Conservation (phyloP, 2,329 filamentous ascomycete genomes). For the Periconia macrospinosa region DNA sequence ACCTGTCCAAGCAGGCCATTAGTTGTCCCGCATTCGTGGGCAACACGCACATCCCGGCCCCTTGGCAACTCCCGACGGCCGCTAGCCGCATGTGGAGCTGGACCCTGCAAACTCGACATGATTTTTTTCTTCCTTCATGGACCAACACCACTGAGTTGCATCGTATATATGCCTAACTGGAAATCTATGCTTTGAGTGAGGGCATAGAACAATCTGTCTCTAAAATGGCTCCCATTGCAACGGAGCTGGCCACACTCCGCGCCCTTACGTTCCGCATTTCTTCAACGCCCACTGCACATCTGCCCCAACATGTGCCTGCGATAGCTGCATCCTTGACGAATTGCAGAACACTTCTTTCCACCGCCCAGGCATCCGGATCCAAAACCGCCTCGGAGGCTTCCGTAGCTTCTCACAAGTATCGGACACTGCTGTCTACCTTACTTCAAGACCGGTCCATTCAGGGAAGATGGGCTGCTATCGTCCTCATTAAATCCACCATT, state of each 20-base stretch:
- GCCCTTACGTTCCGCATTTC: conserved; percentile 69
- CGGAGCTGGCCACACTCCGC: conserved; percentile 34
- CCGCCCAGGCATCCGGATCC: conserved; percentile 57
- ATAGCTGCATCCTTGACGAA: conserved; percentile 61
- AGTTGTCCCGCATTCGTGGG: not conserved
- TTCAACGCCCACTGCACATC: conserved; percentile 69
- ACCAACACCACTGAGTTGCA: not conserved
- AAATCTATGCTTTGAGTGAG: too few species aligned
- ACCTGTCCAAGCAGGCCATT: not conserved
- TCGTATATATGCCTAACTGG: not conserved
- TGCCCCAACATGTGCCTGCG: conserved; percentile 72
- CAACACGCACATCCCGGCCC: not conserved
- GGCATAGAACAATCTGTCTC: too few species aligned
- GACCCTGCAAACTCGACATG: not conserved
- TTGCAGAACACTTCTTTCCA: conserved; percentile 64
- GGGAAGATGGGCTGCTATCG: conserved; percentile 75
- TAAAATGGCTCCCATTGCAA: conserved; percentile 27
- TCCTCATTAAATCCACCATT: conserved; percentile 76
- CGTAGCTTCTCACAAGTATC: conserved; percentile 78
- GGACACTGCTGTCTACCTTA: conserved; percentile 74
- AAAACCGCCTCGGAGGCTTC: conserved; percentile 67
- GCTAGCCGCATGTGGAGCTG: not conserved
- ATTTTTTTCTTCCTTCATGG: not conserved
- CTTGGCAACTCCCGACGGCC: not conserved
- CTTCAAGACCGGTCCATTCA: conserved; percentile 75